These are phyloP conservation scores for Rosa rugosa DNA, from an alignment of 306 rosid species.

Conservation along the genomic window DNA sequence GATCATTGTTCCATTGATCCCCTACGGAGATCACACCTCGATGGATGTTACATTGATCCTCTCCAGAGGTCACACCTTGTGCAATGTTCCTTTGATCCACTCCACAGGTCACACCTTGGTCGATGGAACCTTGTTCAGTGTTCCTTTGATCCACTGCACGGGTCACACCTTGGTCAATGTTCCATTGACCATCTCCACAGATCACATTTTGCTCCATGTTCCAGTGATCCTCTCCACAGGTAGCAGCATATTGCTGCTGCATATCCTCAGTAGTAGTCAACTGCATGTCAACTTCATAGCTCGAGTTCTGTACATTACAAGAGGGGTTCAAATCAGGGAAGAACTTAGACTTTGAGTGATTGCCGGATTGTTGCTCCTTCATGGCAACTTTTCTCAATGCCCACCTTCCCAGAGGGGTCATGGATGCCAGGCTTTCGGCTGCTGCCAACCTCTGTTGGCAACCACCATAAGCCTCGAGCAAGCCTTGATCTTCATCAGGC, in stretches of 20 bases:
- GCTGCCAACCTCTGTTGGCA: background rate
- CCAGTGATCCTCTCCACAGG: background rate
- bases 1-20: background rate
- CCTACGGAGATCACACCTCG: background rate
- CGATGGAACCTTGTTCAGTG: background rate
- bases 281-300: background rate
- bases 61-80: background rate
- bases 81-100: background rate
- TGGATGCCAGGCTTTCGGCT: background rate
- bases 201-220: background rate
- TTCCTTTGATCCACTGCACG: background rate
- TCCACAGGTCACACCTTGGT: background rate
- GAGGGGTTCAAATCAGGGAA: background rate
- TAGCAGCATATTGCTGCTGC: background rate
- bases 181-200: background rate
- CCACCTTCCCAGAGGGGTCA: conserved; percentile 15
- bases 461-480: conserved; percentile 12
- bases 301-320: background rate
- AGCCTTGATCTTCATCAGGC: conserved; percentile 15
- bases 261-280: background rate
- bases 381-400: conserved; percentile 1
- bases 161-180: background rate
- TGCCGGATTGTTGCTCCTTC: background rate
- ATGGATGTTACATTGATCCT: conserved; percentile 13
- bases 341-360: conserved; percentile 4